Percentiles rank a stretch among this genome's conserved stretches.
These are phyloP conservation scores for Fusarium armeniacum DNA, from an alignment of 2,329 filamentous ascomycete species.

Conservation along the genomic window DNA sequence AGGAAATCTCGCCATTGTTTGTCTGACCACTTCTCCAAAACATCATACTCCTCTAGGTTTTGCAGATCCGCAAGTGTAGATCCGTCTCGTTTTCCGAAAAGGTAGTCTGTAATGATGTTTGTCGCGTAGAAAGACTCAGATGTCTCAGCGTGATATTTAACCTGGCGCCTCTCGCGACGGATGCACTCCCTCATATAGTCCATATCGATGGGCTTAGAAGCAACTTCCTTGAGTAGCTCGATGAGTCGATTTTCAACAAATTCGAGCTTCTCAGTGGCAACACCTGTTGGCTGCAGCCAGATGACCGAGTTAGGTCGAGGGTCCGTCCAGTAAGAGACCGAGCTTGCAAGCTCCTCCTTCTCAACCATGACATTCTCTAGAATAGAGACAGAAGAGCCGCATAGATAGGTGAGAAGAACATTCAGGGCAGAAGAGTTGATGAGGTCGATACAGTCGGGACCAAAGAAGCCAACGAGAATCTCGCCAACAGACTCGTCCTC, in stretches of 20 bases:
- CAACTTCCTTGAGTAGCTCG: constrained; percentile 84
- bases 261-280: constrained; percentile 86
- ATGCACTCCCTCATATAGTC: constrained; percentile 91
- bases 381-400: constrained; percentile 91
- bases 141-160: constrained; percentile 86
- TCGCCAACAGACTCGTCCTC: constrained; percentile 96
- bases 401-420: constrained; percentile 86
- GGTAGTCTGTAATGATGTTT: constrained; percentile 90
- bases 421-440: constrained; percentile 79
- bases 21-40: constrained; percentile 84
- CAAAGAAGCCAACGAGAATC: constrained; percentile 87
- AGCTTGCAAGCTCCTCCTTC: constrained; percentile 90
- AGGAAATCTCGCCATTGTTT: constrained; percentile 86
- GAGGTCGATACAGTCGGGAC: constrained; percentile 82
- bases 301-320: constrained; percentile 85
- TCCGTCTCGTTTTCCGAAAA: constrained; percentile 89
- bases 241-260: constrained; percentile 89
- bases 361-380: constrained; percentile 94
- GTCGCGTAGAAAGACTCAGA: constrained; percentile 85
- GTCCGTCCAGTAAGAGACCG: constrained; percentile 84
- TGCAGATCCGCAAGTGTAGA: constrained; percentile 76
- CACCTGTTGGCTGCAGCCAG: constrained; percentile 86
- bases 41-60: constrained; percentile 72
- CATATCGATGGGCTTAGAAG: constrained; percentile 87
- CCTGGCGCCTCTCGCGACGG: constrained; percentile 81